Conservation (phyloP, 768 basidiomycete species). For the Boletus subparvulus region DNA sequence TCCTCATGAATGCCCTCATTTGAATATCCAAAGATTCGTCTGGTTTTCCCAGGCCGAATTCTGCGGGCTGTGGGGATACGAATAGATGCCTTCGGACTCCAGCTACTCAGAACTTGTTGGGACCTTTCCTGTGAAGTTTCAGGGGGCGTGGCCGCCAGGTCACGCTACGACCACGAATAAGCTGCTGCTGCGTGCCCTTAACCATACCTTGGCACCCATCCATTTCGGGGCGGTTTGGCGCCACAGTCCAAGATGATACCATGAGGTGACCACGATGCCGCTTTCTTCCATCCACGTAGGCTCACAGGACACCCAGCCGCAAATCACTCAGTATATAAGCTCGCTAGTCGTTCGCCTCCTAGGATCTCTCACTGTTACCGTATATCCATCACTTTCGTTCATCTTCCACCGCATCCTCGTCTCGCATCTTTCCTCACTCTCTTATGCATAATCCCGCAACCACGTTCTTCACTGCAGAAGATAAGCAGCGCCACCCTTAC, state of each 20-base stretch:
- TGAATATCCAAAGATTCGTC: conserved; percentile 18
- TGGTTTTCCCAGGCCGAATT: conserved; percentile 23
- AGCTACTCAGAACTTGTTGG: conserved; percentile 14
- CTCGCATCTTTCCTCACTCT: conserved; percentile 1
- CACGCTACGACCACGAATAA: conserved; percentile 17
- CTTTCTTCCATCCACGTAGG: conserved; percentile 28
- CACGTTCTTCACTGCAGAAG: conserved; percentile 37
- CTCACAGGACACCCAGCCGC: conserved; percentile 23
- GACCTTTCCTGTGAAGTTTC: conserved; percentile 21
- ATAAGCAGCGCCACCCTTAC: conserved; percentile 39
- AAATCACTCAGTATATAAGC: conserved; percentile 36
- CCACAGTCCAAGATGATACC: conserved; percentile 32
- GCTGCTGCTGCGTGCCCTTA: conserved; percentile 28
- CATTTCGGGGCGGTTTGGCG: conserved; percentile 31
- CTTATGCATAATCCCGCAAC: conserved; percentile 33
- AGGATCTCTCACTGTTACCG: conserved; percentile 16
- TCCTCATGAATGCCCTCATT: conserved; percentile 14
- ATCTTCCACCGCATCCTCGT: conserved; percentile 2
- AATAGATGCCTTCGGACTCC: conserved; percentile 23
- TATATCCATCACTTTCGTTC: conserved; percentile 22
- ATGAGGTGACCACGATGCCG: conserved; percentile 37
- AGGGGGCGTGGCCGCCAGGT: conserved; percentile 17
- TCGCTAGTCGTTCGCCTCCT: conserved; percentile 11
- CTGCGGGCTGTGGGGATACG: conserved; percentile 26
- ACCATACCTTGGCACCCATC: conserved; percentile 24